A percentile compares a stretch with the other conserved stretches of the same genome.
Evolutionary conservation across 2,329 filamentous ascomycete genomes (phyloP).

Genomic region (Leptosphaerulina australis): DNA sequence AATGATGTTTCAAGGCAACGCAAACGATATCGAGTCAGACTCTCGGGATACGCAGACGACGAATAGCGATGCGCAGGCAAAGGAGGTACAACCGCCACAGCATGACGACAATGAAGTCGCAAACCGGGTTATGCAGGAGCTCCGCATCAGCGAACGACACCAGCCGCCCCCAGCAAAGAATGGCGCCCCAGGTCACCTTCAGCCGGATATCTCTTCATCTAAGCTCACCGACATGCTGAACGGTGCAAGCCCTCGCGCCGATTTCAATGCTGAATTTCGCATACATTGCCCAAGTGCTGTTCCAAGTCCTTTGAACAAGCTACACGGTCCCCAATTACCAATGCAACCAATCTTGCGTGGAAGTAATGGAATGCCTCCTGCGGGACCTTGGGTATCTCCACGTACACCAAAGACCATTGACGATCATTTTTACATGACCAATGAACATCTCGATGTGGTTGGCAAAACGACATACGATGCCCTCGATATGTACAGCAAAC

Average conservation of each 20-base stretch:
- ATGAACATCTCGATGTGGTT: conserved; percentile 45
- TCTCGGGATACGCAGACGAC: conserved; percentile 20
- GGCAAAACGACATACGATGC: conserved; percentile 37
- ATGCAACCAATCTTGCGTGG: conserved; percentile 9
- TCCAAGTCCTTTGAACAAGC: conserved; percentile 39
- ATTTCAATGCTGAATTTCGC: conserved; percentile 27
- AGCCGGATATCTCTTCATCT: conserved; percentile 32
- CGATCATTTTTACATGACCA: conserved; percentile 46
- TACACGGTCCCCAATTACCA: conserved; percentile 11
- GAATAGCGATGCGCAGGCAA: background rate
- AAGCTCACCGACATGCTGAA: conserved; percentile 40
- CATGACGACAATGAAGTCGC: conserved; percentile 15
- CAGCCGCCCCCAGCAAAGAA: conserved; percentile 2
- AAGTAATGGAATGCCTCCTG: background rate
- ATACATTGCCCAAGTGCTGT: conserved; percentile 36
- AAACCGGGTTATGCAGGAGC: conserved; percentile 28
- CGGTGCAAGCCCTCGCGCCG: conserved; percentile 25
- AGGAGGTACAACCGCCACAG: conserved; percentile 7
- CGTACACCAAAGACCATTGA: conserved; percentile 24
- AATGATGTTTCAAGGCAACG: conserved; percentile 35
- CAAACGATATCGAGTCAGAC: conserved; percentile 28
- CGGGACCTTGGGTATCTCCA: conserved; percentile 3
- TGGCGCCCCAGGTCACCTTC: conserved; percentile 6
- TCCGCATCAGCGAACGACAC: conserved; percentile 21
- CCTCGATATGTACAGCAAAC: conserved; percentile 23